Evolutionary conservation across 805 yeast species (phyloP), one percentile per base, ranked within the genome.

Genomic region (Teunomyces atbi): DNA sequence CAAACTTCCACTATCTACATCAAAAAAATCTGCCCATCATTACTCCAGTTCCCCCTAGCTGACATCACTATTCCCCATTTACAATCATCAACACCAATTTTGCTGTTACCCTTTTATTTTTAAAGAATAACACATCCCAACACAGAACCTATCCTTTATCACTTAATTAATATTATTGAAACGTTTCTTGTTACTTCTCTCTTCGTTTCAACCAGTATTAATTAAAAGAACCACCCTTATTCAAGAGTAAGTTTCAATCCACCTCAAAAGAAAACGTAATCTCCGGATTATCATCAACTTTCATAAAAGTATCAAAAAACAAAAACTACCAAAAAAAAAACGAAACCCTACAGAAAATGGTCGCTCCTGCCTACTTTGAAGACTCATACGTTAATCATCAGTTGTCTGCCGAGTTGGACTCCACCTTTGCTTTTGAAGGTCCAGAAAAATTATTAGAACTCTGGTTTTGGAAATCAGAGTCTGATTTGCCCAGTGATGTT

Each of bases 381-480:
- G 78, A 74, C 56, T 61, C 77, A 16, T 82, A 76, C 60, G 82
- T 89, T 57, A 91, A 91, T 66, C 92, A 86, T 64, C 88, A 84
- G 50, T 73, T 88, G 42, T 84, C 96, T 6, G 83, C 82, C 38
- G 77, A 79, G 49, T 73, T 91, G 52, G 97, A 91, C 69, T 90
- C 97, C 15, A 77, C 96, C 11, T 86, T 82, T 60, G 96, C 97
- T 2, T 92, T 92, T 62, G 98, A 92, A 72, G 98, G 99, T 5
- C 98, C 99, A 27, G 98, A 92, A 66, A 94, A 92, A 66, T 74
- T 92, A 47, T 73, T 94, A 35, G 97, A 92, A 64, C 74, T 92
- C 48, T 91, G 97, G 97, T 83, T 90, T 62, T 82, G 83, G 56
- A 78, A 84, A 10, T 65, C 73, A 32, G 71, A 70, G 34, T 48